phyloP scores from a whole-genome alignment of 2,329 filamentous ascomycete genomes.

The Ampelomyces quisqualis region DNA sequence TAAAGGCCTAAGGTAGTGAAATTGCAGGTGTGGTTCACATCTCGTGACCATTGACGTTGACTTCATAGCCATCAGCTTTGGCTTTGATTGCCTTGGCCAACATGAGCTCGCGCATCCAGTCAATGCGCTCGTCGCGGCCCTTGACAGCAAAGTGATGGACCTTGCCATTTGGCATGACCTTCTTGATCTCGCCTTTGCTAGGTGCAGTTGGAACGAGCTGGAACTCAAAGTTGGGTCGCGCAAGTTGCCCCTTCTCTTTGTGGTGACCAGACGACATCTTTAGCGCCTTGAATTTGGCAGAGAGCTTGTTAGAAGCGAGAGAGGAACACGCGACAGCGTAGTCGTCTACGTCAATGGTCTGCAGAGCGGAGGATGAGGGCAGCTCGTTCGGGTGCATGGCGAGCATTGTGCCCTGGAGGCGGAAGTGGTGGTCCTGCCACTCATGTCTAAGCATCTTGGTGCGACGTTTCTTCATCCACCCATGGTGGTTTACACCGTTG shows the following conservation, averaged over 20 bases:
- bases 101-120: slow-evolving; percentile 96
- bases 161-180: slow-evolving; percentile 58
- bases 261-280: slow-evolving; percentile 55
- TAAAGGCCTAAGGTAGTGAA: slow-evolving; percentile 7
- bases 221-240: slow-evolving; percentile 69
- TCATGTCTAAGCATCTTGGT: slow-evolving; percentile 86
- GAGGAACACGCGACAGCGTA: slow-evolving; percentile 84
- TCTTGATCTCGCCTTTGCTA: slow-evolving; percentile 46
- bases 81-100: slow-evolving; percentile 82
- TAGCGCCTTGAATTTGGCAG: slow-evolving; percentile 81
- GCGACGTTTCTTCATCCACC: slow-evolving; percentile 93
- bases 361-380: slow-evolving; percentile 63
- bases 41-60: slow-evolving; percentile 69
- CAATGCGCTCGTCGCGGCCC: slow-evolving; percentile 83
- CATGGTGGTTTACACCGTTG: slow-evolving; percentile 67
- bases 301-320: slow-evolving; percentile 76
- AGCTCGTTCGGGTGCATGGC: slow-evolving; percentile 66
- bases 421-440: slow-evolving; percentile 91
- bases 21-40: slow-evolving; percentile 17
- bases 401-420: slow-evolving; percentile 62
- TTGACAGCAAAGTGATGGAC: slow-evolving; percentile 93
- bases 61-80: slow-evolving; percentile 79
- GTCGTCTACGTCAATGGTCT: slow-evolving; percentile 84
- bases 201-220: slow-evolving; percentile 73
- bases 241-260: slow-evolving; percentile 58